These are phyloP conservation scores for Aspergillus sp. DNA, from an alignment of 2,329 filamentous ascomycete species.

Conservation along the genomic window DNA sequence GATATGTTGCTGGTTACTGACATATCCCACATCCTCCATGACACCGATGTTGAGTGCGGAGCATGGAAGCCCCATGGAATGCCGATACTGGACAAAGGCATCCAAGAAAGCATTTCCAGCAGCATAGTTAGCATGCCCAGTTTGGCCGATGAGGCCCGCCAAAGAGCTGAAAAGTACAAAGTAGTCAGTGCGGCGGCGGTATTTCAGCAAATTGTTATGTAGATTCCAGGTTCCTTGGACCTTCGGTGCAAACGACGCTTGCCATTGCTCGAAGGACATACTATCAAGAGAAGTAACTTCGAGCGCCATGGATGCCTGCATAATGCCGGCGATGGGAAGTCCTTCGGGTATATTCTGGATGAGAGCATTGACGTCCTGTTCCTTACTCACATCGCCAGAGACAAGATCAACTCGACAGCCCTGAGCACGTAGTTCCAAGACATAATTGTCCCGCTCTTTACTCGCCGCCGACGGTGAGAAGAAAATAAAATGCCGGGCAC, in stretches of 20 bases:
- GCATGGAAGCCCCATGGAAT: slow-evolving; percentile 15
- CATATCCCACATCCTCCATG: slow-evolving; percentile 22
- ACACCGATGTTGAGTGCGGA: slow-evolving; percentile 23
- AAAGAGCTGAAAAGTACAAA: slow-evolving; percentile 43
- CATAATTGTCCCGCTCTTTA: neutral
- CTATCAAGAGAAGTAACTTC: neutral
- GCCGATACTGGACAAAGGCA: slow-evolving; percentile 26
- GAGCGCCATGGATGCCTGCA: slow-evolving; percentile 22
- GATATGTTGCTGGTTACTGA: neutral
- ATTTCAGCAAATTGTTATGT: slow-evolving; percentile 19
- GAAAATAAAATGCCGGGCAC: slow-evolving; percentile 16
- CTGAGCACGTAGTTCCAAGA: slow-evolving; percentile 7
- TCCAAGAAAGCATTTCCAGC: slow-evolving; percentile 41
- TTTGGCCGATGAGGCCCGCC: slow-evolving; percentile 30
- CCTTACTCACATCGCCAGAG: slow-evolving; percentile 7
- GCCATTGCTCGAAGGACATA: slow-evolving; percentile 35
- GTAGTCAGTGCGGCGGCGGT: slow-evolving; percentile 37
- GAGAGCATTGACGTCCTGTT: slow-evolving; percentile 9
- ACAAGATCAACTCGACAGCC: slow-evolving; percentile 4
- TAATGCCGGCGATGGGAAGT: slow-evolving; percentile 15
- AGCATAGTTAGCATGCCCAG: slow-evolving; percentile 38
- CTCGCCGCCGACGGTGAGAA: slow-evolving; percentile 12
- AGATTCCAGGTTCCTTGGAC: slow-evolving; percentile 31
- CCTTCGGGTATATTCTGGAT: neutral
- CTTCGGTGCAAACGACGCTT: slow-evolving; percentile 32